phyloP scores from a whole-genome alignment of 1,284 basidiomycete species.

The Puccinia novopanici region DNA sequence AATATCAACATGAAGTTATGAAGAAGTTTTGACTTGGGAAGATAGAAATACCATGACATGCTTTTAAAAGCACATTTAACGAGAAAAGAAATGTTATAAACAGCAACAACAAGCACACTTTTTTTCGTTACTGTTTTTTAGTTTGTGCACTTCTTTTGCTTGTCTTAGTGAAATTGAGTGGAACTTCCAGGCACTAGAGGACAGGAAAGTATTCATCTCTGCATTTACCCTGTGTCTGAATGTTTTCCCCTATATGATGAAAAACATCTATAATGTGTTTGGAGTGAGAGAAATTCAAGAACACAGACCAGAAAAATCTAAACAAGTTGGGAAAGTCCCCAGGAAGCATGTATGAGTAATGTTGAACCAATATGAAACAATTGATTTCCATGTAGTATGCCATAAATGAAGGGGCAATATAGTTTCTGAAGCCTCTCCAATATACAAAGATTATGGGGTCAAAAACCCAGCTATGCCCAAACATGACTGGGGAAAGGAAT shows the following conservation, averaged over 20 bases:
- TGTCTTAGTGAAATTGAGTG: neutral
- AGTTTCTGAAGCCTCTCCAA: too few relatives aligned
- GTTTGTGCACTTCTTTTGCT: constrained; percentile 6
- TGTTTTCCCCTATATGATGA: too few relatives aligned
- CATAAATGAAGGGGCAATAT: too few relatives aligned
- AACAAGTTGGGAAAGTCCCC: too few relatives aligned
- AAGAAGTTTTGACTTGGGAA: constrained; percentile 33
- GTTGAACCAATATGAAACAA: too few relatives aligned
- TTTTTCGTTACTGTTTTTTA: neutral
- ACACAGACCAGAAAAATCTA: too few relatives aligned
- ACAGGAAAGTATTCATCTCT: neutral
- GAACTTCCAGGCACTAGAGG: neutral
- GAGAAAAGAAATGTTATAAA: neutral
- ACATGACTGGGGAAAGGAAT: too few relatives aligned
- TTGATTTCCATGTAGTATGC: too few relatives aligned
- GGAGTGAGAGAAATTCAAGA: neutral
- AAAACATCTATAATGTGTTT: neutral
- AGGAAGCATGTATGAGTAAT: too few relatives aligned
- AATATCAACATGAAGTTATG: constrained; percentile 43
- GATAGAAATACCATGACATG: neutral
- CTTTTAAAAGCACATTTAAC: neutral
- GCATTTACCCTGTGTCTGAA: neutral
- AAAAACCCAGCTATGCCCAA: too few relatives aligned
- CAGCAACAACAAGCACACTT: neutral
- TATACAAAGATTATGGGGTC: too few relatives aligned